A percentile compares a stretch with the other conserved stretches of the same genome.
phyloP scores from a whole-genome alignment of 2,329 filamentous ascomycete genomes.

The Cladosporium sp. region DNA sequence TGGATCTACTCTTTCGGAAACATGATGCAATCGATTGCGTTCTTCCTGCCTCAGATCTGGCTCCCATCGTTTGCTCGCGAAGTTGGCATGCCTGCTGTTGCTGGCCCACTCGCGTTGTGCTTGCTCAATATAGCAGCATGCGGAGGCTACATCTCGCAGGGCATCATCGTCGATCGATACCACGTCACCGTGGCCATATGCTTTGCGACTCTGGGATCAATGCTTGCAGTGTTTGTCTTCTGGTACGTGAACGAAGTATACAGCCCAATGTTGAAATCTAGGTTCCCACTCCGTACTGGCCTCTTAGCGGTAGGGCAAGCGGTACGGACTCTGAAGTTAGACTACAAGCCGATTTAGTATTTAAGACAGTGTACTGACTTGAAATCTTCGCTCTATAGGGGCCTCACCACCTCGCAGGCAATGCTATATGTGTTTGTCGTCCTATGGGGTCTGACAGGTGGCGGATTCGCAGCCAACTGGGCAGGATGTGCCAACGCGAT shows the following conservation, averaged over 20 bases:
- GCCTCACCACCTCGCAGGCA: constrained; percentile 44
- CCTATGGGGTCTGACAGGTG: constrained; percentile 45
- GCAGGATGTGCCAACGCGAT: constrained; percentile 29
- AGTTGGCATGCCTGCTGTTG: constrained; percentile 37
- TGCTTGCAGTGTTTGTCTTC: constrained; percentile 43
- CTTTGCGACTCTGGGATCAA: constrained; percentile 40
- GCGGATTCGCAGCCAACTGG: constrained; percentile 42
- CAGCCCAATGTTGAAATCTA: background rate
- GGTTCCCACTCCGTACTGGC: background rate
- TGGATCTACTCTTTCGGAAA: constrained; percentile 47
- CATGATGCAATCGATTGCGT: constrained; percentile 44
- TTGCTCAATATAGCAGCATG: constrained; percentile 42
- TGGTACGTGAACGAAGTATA: constrained; percentile 34
- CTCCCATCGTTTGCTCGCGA: constrained; percentile 43
- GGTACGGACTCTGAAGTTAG: background rate
- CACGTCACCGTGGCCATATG: constrained; percentile 42
- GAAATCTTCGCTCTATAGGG: constrained; percentile 19
- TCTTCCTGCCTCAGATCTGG: constrained; percentile 47
- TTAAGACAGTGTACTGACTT: background rate
- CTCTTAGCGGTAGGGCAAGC: background rate
- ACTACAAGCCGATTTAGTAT: background rate
- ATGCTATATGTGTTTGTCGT: constrained; percentile 46
- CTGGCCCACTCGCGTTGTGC: constrained; percentile 42
- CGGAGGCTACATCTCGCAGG: constrained; percentile 42
- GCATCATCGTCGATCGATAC: constrained; percentile 41